These are phyloP conservation scores for Cupressus sempervirens DNA, from an alignment of 75 land plant species.

Conservation along the genomic window DNA sequence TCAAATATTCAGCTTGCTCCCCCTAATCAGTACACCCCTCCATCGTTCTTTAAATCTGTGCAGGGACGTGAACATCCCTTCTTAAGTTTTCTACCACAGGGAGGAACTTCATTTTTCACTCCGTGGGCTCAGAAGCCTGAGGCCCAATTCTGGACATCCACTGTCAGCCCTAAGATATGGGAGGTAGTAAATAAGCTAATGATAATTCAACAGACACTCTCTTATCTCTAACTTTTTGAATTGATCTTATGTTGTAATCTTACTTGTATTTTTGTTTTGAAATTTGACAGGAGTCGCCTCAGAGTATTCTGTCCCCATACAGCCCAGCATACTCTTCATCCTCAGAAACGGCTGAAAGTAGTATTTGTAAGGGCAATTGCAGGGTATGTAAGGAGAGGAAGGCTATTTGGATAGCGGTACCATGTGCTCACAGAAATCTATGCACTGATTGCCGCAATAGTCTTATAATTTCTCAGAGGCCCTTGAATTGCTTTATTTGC, in stretches of 20 bases:
- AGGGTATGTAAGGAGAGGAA: background rate
- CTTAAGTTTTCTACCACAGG: background rate
- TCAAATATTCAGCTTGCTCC: background rate
- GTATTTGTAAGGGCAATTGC: background rate
- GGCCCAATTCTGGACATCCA: background rate
- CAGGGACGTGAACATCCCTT: background rate
- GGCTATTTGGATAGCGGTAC: slow-evolving; percentile 11
- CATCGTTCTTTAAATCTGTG: too few species aligned
- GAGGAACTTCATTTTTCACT: slow-evolving; percentile 7
- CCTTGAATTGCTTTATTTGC: slow-evolving; percentile 7
- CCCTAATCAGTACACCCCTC: background rate
- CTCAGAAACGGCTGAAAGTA: background rate
- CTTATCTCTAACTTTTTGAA: background rate
- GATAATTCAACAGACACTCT: background rate
- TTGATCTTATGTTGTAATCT: background rate
- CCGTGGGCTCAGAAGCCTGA: slow-evolving; percentile 7
- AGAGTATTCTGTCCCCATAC: slow-evolving; percentile 6
- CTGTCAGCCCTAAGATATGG: background rate
- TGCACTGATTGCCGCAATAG: background rate
- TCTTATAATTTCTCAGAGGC: background rate
- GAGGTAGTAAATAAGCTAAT: background rate
- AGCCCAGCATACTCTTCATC: background rate
- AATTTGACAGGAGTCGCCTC: slow-evolving; percentile 2
- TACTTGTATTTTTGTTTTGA: background rate
- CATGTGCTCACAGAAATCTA: slow-evolving; percentile 8